A percentile compares a stretch with the other conserved stretches of the same genome.
These are phyloP conservation scores for Chaetomiaceae sp. DNA, from an alignment of 2,329 filamentous ascomycete genomes.

Conservation along the genomic window DNA sequence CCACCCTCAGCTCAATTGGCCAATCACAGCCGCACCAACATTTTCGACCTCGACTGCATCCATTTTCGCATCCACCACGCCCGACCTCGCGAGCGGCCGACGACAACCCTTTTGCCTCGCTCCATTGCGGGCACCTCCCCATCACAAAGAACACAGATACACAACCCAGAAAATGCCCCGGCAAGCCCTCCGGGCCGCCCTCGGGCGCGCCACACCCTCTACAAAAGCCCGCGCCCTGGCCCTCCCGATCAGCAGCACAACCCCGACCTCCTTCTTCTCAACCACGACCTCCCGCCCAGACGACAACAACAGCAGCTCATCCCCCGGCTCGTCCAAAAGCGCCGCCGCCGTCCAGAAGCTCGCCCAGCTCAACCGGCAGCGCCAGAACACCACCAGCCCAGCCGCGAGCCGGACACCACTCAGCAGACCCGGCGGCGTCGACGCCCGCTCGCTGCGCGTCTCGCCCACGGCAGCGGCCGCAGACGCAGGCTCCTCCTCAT, in stretches of 20 bases:
- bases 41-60: conserved; percentile 17
- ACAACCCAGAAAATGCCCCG: conserved; percentile 19
- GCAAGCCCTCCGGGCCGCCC: conserved; percentile 22
- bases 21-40: conserved; percentile 21
- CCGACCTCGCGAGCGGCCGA: not conserved
- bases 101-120: not conserved
- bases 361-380: conserved; percentile 15
- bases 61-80: conserved; percentile 13
- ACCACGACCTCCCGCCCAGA: conserved; percentile 2
- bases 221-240: not conserved
- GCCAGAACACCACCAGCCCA: not conserved
- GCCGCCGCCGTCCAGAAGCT: conserved; percentile 26
- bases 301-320: not conserved
- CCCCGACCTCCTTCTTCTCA: conserved; percentile 13
- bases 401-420: not conserved
- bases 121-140: not conserved
- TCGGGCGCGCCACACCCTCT: conserved; percentile 18
- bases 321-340: not conserved
- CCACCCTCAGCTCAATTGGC: conserved; percentile 1
- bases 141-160: not conserved
- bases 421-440: conserved; percentile 2
- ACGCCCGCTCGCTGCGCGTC: conserved; percentile 15
- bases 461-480: not conserved
- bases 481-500: not conserved
- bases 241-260: conserved; percentile 6